phyloP scores from a whole-genome alignment of 495 filamentous ascomycete species.

The Penicillium diatomitis region DNA sequence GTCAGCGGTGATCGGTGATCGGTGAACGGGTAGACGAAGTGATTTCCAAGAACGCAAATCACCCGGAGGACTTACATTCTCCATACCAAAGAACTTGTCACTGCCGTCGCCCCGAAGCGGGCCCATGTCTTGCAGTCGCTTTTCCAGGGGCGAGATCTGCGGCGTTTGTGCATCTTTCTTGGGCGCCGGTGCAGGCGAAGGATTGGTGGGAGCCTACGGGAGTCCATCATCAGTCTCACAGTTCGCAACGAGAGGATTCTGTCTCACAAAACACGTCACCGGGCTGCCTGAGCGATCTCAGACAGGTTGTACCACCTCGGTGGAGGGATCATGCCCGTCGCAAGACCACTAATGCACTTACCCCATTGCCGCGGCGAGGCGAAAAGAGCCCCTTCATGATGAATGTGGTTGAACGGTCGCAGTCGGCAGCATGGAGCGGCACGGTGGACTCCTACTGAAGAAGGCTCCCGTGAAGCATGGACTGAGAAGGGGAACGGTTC shows the following conservation, averaged over 20 bases:
- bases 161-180: conserved; percentile 67
- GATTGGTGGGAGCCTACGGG: conserved; percentile 32
- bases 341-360: conserved; percentile 18
- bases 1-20: no score
- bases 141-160: conserved; percentile 72
- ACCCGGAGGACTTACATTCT: conserved; percentile 63
- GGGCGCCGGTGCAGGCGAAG: conserved; percentile 32
- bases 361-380: conserved; percentile 34
- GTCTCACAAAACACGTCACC: conserved; percentile 4
- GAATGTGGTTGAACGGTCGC: conserved; percentile 15
- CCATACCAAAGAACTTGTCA: conserved; percentile 97
- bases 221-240: conserved; percentile 7
- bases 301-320: conserved; percentile 9
- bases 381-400: conserved; percentile 38
- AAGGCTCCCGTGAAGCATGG: background rate
- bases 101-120: conserved; percentile 77
- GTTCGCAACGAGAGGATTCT: conserved; percentile 5
- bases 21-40: background rate
- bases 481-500: conserved; percentile 8
- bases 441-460: background rate
- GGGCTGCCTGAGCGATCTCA: background rate
- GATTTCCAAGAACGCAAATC: no score
- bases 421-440: conserved; percentile 27
- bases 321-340: conserved; percentile 9
- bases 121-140: conserved; percentile 69